These are phyloP conservation scores for Lagerstroemia speciosa DNA, from an alignment of 345 rosid species.

Conservation along the genomic window DNA sequence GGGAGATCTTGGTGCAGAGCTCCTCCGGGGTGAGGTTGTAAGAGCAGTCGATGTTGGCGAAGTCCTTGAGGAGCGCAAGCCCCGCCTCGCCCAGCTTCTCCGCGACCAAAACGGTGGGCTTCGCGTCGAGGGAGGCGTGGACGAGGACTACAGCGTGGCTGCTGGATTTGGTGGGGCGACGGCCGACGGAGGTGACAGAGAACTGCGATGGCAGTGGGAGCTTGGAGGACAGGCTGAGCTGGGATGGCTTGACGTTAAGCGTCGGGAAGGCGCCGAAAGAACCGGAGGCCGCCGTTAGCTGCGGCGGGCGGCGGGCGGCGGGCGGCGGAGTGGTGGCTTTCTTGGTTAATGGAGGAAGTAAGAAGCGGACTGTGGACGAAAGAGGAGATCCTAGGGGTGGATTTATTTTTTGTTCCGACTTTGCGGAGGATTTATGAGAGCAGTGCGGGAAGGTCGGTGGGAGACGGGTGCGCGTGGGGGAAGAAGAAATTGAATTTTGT, in stretches of 20 bases:
- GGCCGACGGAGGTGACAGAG: conserved; percentile 17
- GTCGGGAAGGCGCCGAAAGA: conserved; percentile 20
- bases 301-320: conserved; percentile 3
- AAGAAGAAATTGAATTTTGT: too few species aligned
- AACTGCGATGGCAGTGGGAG: conserved; percentile 21
- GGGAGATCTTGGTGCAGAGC: conserved; percentile 85
- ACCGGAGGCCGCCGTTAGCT: conserved; percentile 21
- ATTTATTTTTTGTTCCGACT: too few species aligned
- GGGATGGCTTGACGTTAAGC: conserved; percentile 18
- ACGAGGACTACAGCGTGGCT: conserved; percentile 16
- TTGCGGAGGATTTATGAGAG: neutral
- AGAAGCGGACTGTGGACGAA: conserved; percentile 16
- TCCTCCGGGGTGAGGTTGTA: conserved; percentile 79
- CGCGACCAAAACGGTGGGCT: conserved; percentile 71
- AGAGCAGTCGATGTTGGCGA: conserved; percentile 69
- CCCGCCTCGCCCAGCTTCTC: conserved; percentile 88
- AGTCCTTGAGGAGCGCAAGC: conserved; percentile 40
- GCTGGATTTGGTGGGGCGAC: conserved; percentile 20
- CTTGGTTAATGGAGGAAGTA: neutral
- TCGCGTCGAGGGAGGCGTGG: conserved; percentile 30
- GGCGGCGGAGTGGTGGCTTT: conserved; percentile 7
- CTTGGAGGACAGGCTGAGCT: conserved; percentile 29
- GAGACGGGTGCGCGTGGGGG: neutral
- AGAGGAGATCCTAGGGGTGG: neutral
- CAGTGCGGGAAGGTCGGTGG: neutral